phyloP scores from a whole-genome alignment of 192 early-diverging fungal species.

The Umbelopsis isabellina region DNA sequence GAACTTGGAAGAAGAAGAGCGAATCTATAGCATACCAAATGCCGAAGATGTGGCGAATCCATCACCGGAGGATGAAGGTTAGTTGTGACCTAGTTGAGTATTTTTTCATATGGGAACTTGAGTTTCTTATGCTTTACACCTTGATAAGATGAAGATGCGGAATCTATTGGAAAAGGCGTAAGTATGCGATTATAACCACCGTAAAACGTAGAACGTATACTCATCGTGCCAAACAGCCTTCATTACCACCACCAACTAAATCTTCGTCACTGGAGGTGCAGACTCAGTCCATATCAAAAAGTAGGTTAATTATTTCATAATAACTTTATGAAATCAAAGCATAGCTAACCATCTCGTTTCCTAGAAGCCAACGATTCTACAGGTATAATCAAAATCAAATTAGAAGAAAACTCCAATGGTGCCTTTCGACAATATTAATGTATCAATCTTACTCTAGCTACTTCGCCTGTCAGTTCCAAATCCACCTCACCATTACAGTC shows the following conservation, averaged over 20 bases:
- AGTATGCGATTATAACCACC: background rate
- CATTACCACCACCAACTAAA: slow-evolving; percentile 12
- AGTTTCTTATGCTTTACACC: background rate
- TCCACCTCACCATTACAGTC: slow-evolving; percentile 24
- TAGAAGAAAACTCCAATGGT: background rate
- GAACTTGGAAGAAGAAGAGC: slow-evolving; percentile 86
- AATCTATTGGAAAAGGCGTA: background rate
- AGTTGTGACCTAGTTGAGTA: background rate
- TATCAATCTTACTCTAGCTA: slow-evolving; percentile 2
- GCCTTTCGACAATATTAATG: background rate
- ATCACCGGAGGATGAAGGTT: slow-evolving; percentile 17
- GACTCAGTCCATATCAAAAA: background rate
- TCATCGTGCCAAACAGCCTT: background rate
- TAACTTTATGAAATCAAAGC: background rate
- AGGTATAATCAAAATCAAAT: background rate
- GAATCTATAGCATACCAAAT: slow-evolving; percentile 67
- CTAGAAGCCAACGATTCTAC: slow-evolving; percentile 5
- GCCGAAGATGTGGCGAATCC: slow-evolving; percentile 59
- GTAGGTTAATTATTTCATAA: background rate
- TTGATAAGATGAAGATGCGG: background rate
- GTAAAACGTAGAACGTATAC: background rate
- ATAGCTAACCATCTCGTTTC: background rate
- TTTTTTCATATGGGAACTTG: background rate
- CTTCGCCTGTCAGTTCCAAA: slow-evolving; percentile 22
- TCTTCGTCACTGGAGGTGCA: background rate